Base-by-base conservation (phyloP, 2,329 filamentous ascomycete species). In the Colletotrichum endophyticum region DNA sequence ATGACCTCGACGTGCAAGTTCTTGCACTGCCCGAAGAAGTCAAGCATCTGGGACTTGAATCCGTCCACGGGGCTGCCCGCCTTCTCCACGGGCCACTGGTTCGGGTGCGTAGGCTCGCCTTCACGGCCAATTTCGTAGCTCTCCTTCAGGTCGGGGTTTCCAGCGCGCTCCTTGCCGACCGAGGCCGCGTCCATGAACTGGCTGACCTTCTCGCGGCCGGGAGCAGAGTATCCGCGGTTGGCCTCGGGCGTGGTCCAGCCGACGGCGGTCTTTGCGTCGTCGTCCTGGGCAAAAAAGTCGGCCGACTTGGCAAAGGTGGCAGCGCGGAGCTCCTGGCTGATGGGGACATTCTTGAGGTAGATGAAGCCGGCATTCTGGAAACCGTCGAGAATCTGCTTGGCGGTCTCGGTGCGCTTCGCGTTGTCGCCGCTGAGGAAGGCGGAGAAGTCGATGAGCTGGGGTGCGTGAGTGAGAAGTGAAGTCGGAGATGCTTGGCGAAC, bases 291-390 rank as follows among this genome's bases (percentile, higher is more conserved):
- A 84, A 97, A 97, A 88, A 96, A 96, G 77, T 88, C 86, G 66
- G 93, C 92, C 7, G 94, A 96, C 73, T 89, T 88, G 77, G 87
- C 83, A 83, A 97, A 98, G 76, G 94, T 90, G 73, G 89, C 84
- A 75, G 89, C 84, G 15, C 95, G 86, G 12, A 89, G 89, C 11
- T 90, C 86, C 5, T 90, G 81, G 0, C 92, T 85, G 76, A 98
- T 94, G 56, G 94, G 91, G 79, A 96, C 93, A 84, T 96, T 95
- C 80, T 93, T 93, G 53, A 98, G 91, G 85, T 98, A 98, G 82
- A 98, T 91, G 88, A 98, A 98, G 73, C 96, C 96, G 4, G 96
- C 94, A 2, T 91, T 93, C 81, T 96, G 94, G 87, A 98, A 98
- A 57, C 95, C 96, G 70, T 92, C 83, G 15, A 96, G 92, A 79